Conservation (phyloP, 495 filamentous ascomycete genomes). For the Talaromyces trachyspermus region DNA sequence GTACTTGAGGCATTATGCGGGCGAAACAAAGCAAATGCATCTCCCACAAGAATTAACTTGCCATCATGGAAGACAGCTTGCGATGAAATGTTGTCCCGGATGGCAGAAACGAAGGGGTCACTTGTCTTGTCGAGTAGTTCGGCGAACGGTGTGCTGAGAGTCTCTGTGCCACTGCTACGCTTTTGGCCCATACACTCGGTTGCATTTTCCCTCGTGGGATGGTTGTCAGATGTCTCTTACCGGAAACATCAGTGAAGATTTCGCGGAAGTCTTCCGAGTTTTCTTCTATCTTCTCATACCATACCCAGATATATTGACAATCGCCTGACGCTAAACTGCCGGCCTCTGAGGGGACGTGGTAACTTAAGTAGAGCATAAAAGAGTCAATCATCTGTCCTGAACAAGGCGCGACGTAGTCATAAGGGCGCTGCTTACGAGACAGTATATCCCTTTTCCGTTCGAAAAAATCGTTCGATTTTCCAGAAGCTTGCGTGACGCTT, state of each 20-base stretch:
- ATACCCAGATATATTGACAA: slow-evolving; percentile 49
- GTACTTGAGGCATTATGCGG: slow-evolving; percentile 17
- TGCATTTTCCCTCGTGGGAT: slow-evolving; percentile 15
- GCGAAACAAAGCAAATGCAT: slow-evolving; percentile 18
- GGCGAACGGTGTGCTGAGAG: slow-evolving; percentile 11
- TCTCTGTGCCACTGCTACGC: background rate
- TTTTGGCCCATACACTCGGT: slow-evolving; percentile 10
- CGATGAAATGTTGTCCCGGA: slow-evolving; percentile 14
- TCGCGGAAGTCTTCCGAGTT: background rate
- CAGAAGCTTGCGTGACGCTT: slow-evolving; percentile 15
- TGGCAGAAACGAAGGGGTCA: slow-evolving; percentile 17
- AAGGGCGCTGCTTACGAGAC: slow-evolving; percentile 32
- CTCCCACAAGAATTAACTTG: slow-evolving; percentile 18
- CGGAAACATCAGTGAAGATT: slow-evolving; percentile 12
- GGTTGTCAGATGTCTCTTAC: slow-evolving; percentile 13
- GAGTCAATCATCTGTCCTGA: background rate
- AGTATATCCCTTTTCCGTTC: no score
- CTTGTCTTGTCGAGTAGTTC: slow-evolving; percentile 21
- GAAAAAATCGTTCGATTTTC: slow-evolving; percentile 27
- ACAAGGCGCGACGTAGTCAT: slow-evolving; percentile 12
- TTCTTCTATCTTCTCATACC: slow-evolving; percentile 38
- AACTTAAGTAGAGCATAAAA: background rate
- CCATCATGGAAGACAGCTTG: slow-evolving; percentile 16
- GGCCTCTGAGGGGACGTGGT: slow-evolving; percentile 38
- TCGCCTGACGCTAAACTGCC: slow-evolving; percentile 41